Evolutionary conservation across 2,329 filamentous ascomycete species (phyloP).

Genomic region (Hypoxylon sp.): DNA sequence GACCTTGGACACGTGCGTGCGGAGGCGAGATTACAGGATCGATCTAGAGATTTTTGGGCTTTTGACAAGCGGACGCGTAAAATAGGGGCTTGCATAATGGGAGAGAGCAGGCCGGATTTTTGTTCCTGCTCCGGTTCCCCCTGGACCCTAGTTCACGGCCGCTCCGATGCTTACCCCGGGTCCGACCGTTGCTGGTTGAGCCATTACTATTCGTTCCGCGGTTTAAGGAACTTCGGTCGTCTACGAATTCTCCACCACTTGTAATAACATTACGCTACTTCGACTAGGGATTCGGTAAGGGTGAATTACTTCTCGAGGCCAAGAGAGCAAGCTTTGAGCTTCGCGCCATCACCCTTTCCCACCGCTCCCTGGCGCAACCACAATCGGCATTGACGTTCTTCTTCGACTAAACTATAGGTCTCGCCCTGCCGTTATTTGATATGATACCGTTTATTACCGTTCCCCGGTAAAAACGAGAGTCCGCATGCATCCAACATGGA

Average conservation of each 20-base stretch:
- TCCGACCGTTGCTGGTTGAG: neutral
- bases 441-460: neutral
- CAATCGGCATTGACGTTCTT: neutral
- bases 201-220: conserved; percentile 1
- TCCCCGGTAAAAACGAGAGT: neutral
- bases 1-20: conserved; percentile 26
- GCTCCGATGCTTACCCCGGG: neutral
- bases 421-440: neutral
- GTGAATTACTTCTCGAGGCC: neutral
- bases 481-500: neutral
- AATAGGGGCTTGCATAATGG: neutral
- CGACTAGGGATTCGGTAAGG: neutral
- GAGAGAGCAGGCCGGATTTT: neutral
- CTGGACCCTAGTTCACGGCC: neutral
- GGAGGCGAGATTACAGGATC: conserved; percentile 32
- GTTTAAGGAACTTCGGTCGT: neutral
- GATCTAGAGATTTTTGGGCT: conserved; percentile 27
- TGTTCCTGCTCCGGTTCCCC: neutral
- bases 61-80: conserved; percentile 1
- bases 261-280: neutral
- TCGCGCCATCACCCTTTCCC: neutral
- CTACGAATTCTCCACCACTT: neutral
- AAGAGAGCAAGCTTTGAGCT: neutral
- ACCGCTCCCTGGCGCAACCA: neutral
- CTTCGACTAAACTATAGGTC: neutral